These are phyloP conservation scores for Penicillium sp. DNA, from an alignment of 2,329 filamentous ascomycete species.

Conservation along the genomic window DNA sequence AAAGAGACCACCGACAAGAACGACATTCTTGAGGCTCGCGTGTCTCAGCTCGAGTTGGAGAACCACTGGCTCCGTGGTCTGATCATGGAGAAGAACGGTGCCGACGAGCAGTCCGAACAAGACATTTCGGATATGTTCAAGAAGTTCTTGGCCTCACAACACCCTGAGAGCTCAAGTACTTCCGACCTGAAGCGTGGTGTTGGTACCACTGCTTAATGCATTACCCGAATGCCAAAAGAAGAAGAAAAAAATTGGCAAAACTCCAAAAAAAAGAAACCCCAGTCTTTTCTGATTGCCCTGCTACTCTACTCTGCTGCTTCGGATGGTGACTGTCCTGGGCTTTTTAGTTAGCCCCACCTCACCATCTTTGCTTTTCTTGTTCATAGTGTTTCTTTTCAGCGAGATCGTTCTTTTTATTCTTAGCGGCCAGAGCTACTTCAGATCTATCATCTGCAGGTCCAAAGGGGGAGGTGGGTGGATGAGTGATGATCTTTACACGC, in stretches of 20 bases:
- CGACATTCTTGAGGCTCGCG: conserved; percentile 67
- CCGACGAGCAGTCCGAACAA: conserved; percentile 46
- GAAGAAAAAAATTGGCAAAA: conserved; percentile 8
- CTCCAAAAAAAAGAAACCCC: conserved; percentile 14
- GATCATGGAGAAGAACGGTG: conserved; percentile 73
- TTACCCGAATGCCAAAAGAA: conserved; percentile 10
- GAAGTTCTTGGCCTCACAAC: conserved; percentile 40
- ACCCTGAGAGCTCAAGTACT: conserved; percentile 30
- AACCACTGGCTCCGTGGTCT: conserved; percentile 80
- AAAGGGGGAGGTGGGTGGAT: conserved; percentile 14
- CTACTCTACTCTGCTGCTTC: conserved; percentile 16
- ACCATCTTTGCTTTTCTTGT: conserved; percentile 20
- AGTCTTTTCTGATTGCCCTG: conserved; percentile 17
- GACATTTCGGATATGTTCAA: conserved; percentile 44
- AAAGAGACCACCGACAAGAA: conserved; percentile 84
- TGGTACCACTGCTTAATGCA: conserved; percentile 26
- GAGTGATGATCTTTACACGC: conserved; percentile 21
- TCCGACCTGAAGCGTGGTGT: conserved; percentile 36
- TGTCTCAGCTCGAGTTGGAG: conserved; percentile 74
- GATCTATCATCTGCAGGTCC: conserved; percentile 13
- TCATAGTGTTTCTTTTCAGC: conserved; percentile 22
- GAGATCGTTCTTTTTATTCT: conserved; percentile 6
- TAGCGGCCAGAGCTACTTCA: conserved; percentile 12
- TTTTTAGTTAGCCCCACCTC: conserved; percentile 1
- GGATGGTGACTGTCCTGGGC: conserved; percentile 4